Conservation (phyloP, 495 filamentous ascomycete species). For the Talaromyces liani region DNA sequence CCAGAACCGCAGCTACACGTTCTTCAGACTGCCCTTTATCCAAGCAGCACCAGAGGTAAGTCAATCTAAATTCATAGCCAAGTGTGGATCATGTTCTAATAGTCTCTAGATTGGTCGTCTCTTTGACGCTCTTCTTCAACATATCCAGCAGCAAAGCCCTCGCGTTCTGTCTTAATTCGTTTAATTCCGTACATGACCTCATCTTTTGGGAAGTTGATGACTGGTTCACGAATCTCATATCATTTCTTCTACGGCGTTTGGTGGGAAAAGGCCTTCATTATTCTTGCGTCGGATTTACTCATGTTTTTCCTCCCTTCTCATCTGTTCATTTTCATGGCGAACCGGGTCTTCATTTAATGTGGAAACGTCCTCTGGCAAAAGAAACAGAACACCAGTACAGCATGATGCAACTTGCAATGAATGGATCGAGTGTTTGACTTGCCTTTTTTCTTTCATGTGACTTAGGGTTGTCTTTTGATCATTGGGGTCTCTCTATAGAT, state of each 20-base stretch:
- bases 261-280: constrained; percentile 8
- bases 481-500: background rate
- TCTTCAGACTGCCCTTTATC: constrained; percentile 91
- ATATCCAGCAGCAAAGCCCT: constrained; percentile 45
- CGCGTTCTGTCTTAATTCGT: constrained; percentile 19
- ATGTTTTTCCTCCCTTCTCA: background rate
- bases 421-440: constrained; percentile 10
- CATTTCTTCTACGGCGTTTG: constrained; percentile 8
- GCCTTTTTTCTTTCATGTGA: background rate
- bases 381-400: background rate
- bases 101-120: constrained; percentile 37
- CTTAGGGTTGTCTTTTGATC: background rate
- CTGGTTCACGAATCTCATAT: constrained; percentile 8
- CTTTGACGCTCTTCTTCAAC: constrained; percentile 42
- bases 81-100: background rate
- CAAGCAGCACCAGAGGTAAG: constrained; percentile 78
- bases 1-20: constrained; percentile 79
- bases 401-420: constrained; percentile 1
- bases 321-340: background rate
- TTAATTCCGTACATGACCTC: constrained; percentile 14
- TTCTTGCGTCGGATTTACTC: constrained; percentile 13
- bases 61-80: background rate
- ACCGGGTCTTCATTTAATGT: background rate
- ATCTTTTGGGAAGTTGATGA: constrained; percentile 5
- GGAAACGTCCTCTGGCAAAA: constrained; percentile 4